A percentile compares a stretch with the other conserved stretches of the same genome.
phyloP scores from a whole-genome alignment of 129 eudicot genomes.

The Apium graveolens region DNA sequence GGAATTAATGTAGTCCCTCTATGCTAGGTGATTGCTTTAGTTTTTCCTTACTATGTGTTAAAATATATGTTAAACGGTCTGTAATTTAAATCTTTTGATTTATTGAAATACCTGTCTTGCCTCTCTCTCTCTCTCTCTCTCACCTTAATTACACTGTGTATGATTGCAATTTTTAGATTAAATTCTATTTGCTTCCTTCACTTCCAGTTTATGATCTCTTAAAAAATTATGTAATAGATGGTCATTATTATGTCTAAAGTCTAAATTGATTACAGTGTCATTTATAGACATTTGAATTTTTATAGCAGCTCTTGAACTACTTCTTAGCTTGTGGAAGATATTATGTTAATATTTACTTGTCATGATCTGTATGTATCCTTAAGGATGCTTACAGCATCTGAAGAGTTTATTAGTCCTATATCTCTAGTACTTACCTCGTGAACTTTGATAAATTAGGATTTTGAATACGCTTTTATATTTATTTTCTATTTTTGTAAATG shows the following conservation, averaged over 20 bases:
- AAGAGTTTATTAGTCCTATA: not conserved
- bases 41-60: not conserved
- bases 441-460: not conserved
- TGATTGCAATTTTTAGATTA: too few relatives aligned
- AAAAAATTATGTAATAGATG: not conserved
- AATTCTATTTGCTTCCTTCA: not conserved
- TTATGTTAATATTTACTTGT: too few relatives aligned
- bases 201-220: not conserved
- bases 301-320: not conserved
- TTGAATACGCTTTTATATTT: constrained; percentile 11
- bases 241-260: not conserved
- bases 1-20: not conserved
- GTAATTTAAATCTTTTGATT: not conserved
- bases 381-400: not conserved
- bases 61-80: not conserved
- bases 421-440: not conserved
- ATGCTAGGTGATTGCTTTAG: not conserved
- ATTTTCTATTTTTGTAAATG: constrained; percentile 14
- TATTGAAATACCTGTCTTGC: not conserved
- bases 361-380: not conserved
- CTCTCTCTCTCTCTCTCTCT: not conserved
- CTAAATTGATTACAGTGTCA: not conserved
- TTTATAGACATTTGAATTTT: too few relatives aligned
- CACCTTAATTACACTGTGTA: not conserved
- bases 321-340: not conserved